phyloP scores from a whole-genome alignment of 1,284 basidiomycete genomes.

The Leccinum griseonigrum region DNA sequence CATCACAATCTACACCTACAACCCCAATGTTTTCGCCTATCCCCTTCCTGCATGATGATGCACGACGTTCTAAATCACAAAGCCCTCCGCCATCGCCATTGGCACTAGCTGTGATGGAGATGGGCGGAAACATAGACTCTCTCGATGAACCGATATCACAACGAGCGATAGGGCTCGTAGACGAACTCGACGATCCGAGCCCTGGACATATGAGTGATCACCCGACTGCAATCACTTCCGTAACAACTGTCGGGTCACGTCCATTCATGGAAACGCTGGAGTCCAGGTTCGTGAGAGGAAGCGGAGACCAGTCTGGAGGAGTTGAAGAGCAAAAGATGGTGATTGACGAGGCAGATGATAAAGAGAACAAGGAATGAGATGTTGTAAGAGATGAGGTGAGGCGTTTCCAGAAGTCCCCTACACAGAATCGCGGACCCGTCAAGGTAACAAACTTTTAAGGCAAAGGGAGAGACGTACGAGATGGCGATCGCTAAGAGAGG shows the following conservation, averaged over 20 bases:
- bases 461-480: conserved; percentile 5
- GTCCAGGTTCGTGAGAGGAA: conserved; percentile 62
- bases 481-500: conserved; percentile 23
- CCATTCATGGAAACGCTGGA: conserved; percentile 59
- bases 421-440: conserved; percentile 5
- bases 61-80: conserved; percentile 67
- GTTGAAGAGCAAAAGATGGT: conserved; percentile 32
- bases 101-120: conserved; percentile 41
- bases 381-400: conserved; percentile 10
- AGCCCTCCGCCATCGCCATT: conserved; percentile 76
- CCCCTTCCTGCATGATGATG: conserved; percentile 77
- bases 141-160: conserved; percentile 39
- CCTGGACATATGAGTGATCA: conserved; percentile 80
- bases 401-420: background rate
- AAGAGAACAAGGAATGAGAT: conserved; percentile 49
- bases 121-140: conserved; percentile 25
- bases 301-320: conserved; percentile 30
- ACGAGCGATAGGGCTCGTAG: conserved; percentile 68
- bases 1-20: conserved; percentile 52
- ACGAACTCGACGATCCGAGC: conserved; percentile 77
- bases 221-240: conserved; percentile 65
- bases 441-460: background rate
- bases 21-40: conserved; percentile 85
- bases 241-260: conserved; percentile 48
- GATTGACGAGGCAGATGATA: conserved; percentile 55